Evolutionary conservation across 495 filamentous ascomycete genomes (phyloP).

Genomic region (Amphirosellinia nigrospora): DNA sequence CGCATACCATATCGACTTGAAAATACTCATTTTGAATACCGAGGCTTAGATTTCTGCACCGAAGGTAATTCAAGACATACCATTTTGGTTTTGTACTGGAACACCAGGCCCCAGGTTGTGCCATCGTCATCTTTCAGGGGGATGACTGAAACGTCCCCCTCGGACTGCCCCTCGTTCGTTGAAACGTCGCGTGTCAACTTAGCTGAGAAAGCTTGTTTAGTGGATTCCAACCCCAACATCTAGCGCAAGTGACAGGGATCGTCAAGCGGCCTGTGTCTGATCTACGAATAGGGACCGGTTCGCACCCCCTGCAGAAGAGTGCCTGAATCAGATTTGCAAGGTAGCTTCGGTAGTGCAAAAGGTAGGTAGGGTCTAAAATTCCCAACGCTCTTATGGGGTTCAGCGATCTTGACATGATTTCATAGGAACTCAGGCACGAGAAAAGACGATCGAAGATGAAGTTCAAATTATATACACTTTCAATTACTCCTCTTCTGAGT

Average conservation of each 20-base stretch:
- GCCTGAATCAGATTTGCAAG: conserved; percentile 27
- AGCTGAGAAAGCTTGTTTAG: conserved; percentile 31
- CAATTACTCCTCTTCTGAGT: conserved; percentile 25
- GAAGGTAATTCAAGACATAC: neutral
- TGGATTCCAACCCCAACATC: conserved; percentile 25
- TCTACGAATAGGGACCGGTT: conserved; percentile 3
- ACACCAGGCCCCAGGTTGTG: neutral
- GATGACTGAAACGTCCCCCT: conserved; percentile 36
- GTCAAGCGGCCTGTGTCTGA: conserved; percentile 19
- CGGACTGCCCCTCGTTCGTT: conserved; percentile 18
- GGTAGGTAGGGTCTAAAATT: neutral
- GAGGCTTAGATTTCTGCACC: neutral
- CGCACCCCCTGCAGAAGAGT: conserved; percentile 14
- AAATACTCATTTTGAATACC: conserved; percentile 28
- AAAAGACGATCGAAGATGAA: conserved; percentile 34
- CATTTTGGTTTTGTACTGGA: conserved; percentile 16
- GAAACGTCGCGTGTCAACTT: conserved; percentile 9
- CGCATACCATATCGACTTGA: conserved; percentile 32
- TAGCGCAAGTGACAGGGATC: conserved; percentile 26
- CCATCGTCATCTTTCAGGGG: conserved; percentile 6
- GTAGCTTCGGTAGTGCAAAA: conserved; percentile 24
- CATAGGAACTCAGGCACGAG: neutral
- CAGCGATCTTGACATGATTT: neutral
- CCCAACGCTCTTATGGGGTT: neutral
- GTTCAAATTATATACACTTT: conserved; percentile 24